Conservation (phyloP, 306 rosid species). For the Lupinus albus region DNA sequence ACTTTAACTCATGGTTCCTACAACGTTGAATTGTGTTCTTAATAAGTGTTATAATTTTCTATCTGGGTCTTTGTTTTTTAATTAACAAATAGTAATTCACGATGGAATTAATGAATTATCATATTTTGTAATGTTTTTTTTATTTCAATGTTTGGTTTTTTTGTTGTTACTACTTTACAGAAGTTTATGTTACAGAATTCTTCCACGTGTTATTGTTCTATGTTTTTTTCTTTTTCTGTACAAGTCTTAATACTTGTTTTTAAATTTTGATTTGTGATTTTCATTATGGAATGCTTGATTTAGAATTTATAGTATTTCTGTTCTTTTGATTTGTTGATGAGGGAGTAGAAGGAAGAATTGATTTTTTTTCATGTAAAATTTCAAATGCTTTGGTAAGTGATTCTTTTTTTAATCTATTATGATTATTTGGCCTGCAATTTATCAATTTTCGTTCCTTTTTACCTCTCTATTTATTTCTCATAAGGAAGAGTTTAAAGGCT, state of each 20-base stretch:
- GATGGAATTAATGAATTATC: too few relatives aligned
- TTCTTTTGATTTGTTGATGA: slow-evolving; percentile 26
- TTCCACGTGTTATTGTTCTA: neutral
- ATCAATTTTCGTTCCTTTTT: slow-evolving; percentile 29
- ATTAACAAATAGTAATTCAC: too few relatives aligned
- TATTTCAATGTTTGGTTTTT: too few relatives aligned
- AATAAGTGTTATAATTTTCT: too few relatives aligned
- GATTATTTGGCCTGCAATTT: slow-evolving; percentile 3
- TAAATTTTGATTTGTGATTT: neutral
- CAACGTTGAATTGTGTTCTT: too few relatives aligned
- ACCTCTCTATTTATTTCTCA: slow-evolving; percentile 39
- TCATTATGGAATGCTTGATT: neutral
- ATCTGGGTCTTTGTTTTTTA: too few relatives aligned
- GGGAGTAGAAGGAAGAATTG: neutral
- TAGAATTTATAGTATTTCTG: neutral
- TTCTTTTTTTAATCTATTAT: neutral
- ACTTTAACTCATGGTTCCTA: neutral
- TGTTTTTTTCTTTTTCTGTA: too few relatives aligned
- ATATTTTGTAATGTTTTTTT: too few relatives aligned
- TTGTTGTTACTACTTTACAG: too few relatives aligned
- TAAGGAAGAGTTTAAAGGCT: slow-evolving; percentile 27
- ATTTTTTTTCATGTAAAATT: neutral
- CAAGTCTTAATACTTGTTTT: too few relatives aligned
- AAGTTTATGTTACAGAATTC: too few relatives aligned
- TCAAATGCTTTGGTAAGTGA: slow-evolving; percentile 2